Evolutionary conservation across 352 stramenopile genomes (phyloP).

Genomic region (Phytopythium mirpurense): DNA sequence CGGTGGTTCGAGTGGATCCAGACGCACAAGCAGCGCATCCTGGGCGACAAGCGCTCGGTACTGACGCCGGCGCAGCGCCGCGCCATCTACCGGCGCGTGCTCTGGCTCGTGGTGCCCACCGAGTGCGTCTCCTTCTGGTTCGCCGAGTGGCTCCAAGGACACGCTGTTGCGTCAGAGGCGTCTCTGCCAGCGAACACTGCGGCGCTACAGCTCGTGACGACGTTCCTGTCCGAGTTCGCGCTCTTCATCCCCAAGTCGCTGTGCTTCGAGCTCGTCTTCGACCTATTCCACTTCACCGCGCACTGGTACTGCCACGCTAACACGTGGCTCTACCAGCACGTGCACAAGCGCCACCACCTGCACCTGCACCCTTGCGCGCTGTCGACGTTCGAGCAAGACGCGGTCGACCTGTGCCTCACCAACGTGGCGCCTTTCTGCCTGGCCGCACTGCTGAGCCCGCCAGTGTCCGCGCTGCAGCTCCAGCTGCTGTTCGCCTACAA

Average conservation of each 20-base stretch:
- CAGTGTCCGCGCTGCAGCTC: slow-evolving; percentile 53
- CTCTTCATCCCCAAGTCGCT: slow-evolving; percentile 83
- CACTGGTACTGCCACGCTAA: slow-evolving; percentile 71
- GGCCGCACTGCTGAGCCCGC: slow-evolving; percentile 33
- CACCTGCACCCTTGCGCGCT: slow-evolving; percentile 72
- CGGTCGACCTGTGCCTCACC: slow-evolving; percentile 63
- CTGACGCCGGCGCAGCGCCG: slow-evolving; percentile 35
- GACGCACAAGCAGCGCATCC: slow-evolving; percentile 64
- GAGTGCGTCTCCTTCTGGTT: slow-evolving; percentile 66
- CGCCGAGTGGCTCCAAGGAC: slow-evolving; percentile 14
- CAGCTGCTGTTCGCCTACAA: slow-evolving; percentile 86
- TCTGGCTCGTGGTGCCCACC: slow-evolving; percentile 61
- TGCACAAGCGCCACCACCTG: slow-evolving; percentile 82
- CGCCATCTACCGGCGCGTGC: slow-evolving; percentile 53
- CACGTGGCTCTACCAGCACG: slow-evolving; percentile 68
- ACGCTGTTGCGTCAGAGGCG: too few relatives aligned
- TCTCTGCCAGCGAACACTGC: neutral
- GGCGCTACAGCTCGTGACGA: neutral
- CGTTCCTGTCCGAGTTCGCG: slow-evolving; percentile 38
- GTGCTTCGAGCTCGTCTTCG: slow-evolving; percentile 78
- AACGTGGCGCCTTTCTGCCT: slow-evolving; percentile 72
- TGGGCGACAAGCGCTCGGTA: slow-evolving; percentile 44
- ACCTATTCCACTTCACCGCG: slow-evolving; percentile 80
- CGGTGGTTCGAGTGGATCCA: slow-evolving; percentile 80
- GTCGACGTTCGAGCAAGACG: slow-evolving; percentile 82